Evolutionary conservation across 768 basidiomycete genomes (phyloP).

Genomic region (Favolaschia claudopus): DNA sequence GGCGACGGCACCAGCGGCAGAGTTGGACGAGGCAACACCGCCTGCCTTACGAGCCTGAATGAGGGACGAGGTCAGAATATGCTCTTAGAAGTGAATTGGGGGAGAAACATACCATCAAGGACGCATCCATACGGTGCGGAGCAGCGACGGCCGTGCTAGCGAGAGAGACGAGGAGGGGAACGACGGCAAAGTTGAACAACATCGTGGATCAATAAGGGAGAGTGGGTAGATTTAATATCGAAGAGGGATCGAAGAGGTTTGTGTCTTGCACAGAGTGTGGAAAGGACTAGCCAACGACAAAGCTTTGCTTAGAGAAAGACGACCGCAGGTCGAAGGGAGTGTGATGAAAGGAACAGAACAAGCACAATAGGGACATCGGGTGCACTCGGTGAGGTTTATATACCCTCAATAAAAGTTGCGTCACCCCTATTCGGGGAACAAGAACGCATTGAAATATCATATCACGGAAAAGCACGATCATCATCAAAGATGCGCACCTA

Average conservation of each 20-base stretch:
- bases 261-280: constrained; percentile 26
- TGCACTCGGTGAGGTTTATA: background rate
- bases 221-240: constrained; percentile 12
- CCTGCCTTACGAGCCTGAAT: constrained; percentile 9
- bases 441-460: background rate
- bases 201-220: constrained; percentile 22
- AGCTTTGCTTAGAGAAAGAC: constrained; percentile 17
- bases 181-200: constrained; percentile 36
- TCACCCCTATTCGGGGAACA: constrained; percentile 1
- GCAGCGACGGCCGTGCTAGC: constrained; percentile 34
- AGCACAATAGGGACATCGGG: constrained; percentile 18
- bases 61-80: background rate
- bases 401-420: background rate
- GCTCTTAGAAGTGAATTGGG: constrained; percentile 5
- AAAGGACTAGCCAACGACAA: constrained; percentile 23
- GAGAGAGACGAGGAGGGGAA: constrained; percentile 33
- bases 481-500: background rate
- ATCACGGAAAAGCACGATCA: background rate
- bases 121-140: constrained; percentile 30
- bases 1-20: background rate
- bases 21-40: background rate
- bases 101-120: constrained; percentile 19
- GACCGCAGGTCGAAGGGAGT: constrained; percentile 24
- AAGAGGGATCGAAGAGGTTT: constrained; percentile 1
- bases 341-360: constrained; percentile 23